These are phyloP conservation scores for Eucommia ulmoides DNA, from an alignment of 257 asterid species.

Conservation along the genomic window DNA sequence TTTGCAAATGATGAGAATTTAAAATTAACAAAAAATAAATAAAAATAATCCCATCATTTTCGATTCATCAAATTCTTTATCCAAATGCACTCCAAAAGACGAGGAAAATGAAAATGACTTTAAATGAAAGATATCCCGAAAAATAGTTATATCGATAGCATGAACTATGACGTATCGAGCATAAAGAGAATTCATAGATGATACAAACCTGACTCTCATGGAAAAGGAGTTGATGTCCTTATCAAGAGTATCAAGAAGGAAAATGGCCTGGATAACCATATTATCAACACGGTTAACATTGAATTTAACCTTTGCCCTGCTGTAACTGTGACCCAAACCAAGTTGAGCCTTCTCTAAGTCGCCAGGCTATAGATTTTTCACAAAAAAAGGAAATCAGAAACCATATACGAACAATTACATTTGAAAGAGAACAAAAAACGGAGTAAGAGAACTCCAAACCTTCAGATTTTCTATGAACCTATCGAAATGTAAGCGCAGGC, in stretches of 20 bases:
- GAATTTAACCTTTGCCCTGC: conserved; percentile 95
- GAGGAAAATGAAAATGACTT: too few relatives aligned
- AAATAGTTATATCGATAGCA: too few relatives aligned
- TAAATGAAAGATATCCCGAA: too few relatives aligned
- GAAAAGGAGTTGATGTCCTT: conserved; percentile 86
- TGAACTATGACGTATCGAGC: too few relatives aligned
- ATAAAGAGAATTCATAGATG: too few relatives aligned
- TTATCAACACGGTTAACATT: conserved; percentile 95
- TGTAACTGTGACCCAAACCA: conserved; percentile 90
- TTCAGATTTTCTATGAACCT: conserved; percentile 54
- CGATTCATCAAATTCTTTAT: too few relatives aligned
- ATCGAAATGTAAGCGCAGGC: conserved; percentile 68
- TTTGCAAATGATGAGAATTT: too few relatives aligned
- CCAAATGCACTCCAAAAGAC: too few relatives aligned
- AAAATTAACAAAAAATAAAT: too few relatives aligned
- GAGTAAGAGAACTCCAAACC: conserved; percentile 29
- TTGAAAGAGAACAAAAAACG: neutral
- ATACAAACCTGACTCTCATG: conserved; percentile 97
- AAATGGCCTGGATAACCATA: conserved; percentile 95
- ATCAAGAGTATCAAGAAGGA: conserved; percentile 88
- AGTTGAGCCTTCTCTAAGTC: conserved; percentile 95
- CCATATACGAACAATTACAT: too few relatives aligned
- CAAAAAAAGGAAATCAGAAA: too few relatives aligned
- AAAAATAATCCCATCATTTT: too few relatives aligned
- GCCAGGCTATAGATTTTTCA: conserved; percentile 71